Evolutionary conservation across 1,284 basidiomycete species (phyloP).

Genomic region (Somion occarium): DNA sequence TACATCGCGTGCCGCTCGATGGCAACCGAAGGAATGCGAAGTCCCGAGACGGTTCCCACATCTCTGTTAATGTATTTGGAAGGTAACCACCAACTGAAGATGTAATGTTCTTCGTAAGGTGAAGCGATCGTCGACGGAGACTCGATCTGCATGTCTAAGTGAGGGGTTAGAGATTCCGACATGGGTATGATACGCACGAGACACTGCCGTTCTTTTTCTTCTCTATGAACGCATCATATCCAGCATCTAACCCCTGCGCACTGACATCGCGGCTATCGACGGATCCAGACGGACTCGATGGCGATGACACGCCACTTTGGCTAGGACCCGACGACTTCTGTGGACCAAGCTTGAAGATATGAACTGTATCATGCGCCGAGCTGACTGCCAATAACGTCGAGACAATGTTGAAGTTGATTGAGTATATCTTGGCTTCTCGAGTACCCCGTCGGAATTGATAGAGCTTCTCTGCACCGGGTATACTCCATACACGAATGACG

Average conservation of each 20-base stretch:
- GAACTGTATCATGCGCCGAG: constrained; percentile 93
- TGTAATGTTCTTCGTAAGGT: constrained; percentile 77
- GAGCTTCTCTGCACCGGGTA: constrained; percentile 89
- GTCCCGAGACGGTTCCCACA: constrained; percentile 96
- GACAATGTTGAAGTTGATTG: constrained; percentile 89
- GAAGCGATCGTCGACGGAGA: constrained; percentile 69
- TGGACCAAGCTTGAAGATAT: constrained; percentile 85
- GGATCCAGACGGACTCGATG: constrained; percentile 6
- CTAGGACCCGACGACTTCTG: constrained; percentile 18
- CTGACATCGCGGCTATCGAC: constrained; percentile 51
- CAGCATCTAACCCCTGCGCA: constrained; percentile 54
- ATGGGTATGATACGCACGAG: constrained; percentile 26
- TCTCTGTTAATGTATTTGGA: constrained; percentile 87
- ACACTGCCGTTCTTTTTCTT: constrained; percentile 55
- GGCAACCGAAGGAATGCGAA: constrained; percentile 92
- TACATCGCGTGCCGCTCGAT: constrained; percentile 72
- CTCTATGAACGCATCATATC: constrained; percentile 74
- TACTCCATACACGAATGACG: constrained; percentile 91
- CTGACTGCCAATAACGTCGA: constrained; percentile 85
- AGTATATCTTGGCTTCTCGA: constrained; percentile 83
- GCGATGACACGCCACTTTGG: not conserved
- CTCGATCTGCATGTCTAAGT: constrained; percentile 35
- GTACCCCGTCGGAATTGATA: constrained; percentile 94
- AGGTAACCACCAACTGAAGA: constrained; percentile 87
- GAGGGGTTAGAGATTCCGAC: not conserved